phyloP scores from a whole-genome alignment of 345 rosid genomes.

The Lumnitzera racemosa region DNA sequence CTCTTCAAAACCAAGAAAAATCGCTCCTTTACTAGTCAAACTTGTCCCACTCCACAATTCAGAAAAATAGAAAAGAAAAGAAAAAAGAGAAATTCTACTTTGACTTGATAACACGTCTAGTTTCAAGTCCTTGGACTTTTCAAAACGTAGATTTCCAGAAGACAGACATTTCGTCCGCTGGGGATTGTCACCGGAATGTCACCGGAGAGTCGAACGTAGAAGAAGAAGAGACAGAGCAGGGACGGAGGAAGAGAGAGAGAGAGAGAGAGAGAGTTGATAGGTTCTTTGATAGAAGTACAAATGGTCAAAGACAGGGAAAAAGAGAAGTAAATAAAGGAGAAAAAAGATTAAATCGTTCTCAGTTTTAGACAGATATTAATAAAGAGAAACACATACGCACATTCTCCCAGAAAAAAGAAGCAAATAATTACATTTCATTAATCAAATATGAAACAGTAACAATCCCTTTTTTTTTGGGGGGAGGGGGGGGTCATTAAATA shows the following conservation, averaged over 20 bases:
- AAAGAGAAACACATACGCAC: background rate
- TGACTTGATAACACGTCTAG: too few species aligned
- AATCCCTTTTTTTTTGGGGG: too few species aligned
- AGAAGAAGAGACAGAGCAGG: conserved; percentile 11
- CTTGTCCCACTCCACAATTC: too few species aligned
- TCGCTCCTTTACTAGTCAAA: too few species aligned
- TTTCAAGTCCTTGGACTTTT: too few species aligned
- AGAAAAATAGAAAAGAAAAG: too few species aligned
- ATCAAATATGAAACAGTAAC: background rate
- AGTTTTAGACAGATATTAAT: conserved; percentile 4
- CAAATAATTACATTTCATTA: background rate
- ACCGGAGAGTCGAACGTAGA: conserved; percentile 14
- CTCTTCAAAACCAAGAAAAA: too few species aligned
- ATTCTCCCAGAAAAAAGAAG: background rate
- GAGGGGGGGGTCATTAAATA: too few species aligned
- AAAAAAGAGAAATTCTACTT: too few species aligned
- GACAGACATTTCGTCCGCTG: conserved; percentile 8
- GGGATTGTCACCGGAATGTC: background rate
- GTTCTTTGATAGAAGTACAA: conserved; percentile 3
- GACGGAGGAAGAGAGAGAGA: conserved; percentile 6
- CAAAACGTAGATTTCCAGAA: background rate
- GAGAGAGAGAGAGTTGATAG: conserved; percentile 19
- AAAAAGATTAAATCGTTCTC: background rate
- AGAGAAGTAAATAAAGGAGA: background rate
- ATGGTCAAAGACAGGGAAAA: conserved; percentile 11